Evolutionary conservation across 2,329 filamentous ascomycete genomes (phyloP).

Genomic region (Ascocoryne sarcoides): DNA sequence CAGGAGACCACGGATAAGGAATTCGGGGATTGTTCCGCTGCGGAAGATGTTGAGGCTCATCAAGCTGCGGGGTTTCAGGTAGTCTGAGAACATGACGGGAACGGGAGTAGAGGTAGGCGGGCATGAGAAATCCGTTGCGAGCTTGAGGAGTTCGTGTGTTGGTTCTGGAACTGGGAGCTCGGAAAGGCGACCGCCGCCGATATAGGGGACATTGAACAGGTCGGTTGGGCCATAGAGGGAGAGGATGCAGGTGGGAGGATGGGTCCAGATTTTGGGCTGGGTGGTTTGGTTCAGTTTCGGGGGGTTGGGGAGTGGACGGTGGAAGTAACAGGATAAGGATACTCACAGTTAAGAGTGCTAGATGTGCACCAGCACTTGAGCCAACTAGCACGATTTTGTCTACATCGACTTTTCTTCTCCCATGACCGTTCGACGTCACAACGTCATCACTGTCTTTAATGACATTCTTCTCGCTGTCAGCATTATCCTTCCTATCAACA

Average conservation of each 20-base stretch:
- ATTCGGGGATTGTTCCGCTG: constrained; percentile 7
- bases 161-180: constrained; percentile 1
- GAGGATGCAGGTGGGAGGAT: constrained; percentile 8
- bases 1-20: constrained; percentile 10
- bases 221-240: constrained; percentile 14
- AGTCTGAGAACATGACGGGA: constrained; percentile 1
- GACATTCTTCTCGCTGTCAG: too few species aligned
- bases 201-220: constrained; percentile 6
- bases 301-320: neutral
- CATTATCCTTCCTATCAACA: too few species aligned
- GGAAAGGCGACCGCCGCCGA: constrained; percentile 6
- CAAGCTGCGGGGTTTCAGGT: constrained; percentile 5
- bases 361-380: constrained; percentile 12
- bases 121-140: constrained; percentile 4
- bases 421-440: too few species aligned
- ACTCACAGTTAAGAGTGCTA: constrained; percentile 15
- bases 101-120: constrained; percentile 9
- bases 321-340: neutral
- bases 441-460: too few species aligned
- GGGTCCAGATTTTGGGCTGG: constrained; percentile 15
- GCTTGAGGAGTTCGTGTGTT: constrained; percentile 6
- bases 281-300: neutral
- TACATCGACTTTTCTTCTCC: constrained; percentile 1
- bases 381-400: constrained; percentile 13
- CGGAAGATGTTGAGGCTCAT: constrained; percentile 11